Conservation (phyloP, 768 basidiomycete genomes). For the Hygrophorus pudorinus region DNA sequence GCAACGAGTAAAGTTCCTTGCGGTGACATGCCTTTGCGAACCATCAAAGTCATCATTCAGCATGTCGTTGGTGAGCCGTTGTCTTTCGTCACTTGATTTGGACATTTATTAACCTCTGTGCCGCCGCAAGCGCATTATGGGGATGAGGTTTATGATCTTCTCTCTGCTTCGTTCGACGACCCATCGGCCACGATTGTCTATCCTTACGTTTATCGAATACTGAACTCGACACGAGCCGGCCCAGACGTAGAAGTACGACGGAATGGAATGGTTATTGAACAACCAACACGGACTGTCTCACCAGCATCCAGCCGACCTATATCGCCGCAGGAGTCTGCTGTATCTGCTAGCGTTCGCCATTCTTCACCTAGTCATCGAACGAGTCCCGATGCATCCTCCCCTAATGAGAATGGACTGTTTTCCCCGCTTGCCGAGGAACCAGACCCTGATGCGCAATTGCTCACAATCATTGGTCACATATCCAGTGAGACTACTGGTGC, state of each 20-base stretch:
- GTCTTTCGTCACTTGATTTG: neutral
- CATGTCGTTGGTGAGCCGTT: conserved; percentile 80
- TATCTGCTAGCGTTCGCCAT: conserved; percentile 40
- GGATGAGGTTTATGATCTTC: conserved; percentile 83
- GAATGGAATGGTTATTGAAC: conserved; percentile 25
- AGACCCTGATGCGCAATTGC: conserved; percentile 77
- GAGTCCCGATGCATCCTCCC: conserved; percentile 60
- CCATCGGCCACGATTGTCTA: conserved; percentile 97
- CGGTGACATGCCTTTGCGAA: conserved; percentile 95
- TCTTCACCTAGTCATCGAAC: conserved; percentile 56
- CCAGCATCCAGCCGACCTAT: conserved; percentile 59
- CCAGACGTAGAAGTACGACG: conserved; percentile 27
- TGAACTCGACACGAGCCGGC: conserved; percentile 55
- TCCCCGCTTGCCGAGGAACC: conserved; percentile 63
- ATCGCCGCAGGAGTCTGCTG: conserved; percentile 52
- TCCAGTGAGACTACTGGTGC: conserved; percentile 85
- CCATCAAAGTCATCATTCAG: conserved; percentile 97
- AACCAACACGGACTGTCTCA: conserved; percentile 38
- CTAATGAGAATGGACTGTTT: conserved; percentile 41
- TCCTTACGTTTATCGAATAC: conserved; percentile 87
- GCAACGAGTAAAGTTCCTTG: conserved; percentile 88
- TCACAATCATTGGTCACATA: conserved; percentile 77
- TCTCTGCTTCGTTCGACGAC: conserved; percentile 87
- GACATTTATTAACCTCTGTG: conserved; percentile 3
- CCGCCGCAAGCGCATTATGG: conserved; percentile 60